Evolutionary conservation across 192 early-diverging fungal genomes (phyloP).

Genomic region (Coemansia sp.): DNA sequence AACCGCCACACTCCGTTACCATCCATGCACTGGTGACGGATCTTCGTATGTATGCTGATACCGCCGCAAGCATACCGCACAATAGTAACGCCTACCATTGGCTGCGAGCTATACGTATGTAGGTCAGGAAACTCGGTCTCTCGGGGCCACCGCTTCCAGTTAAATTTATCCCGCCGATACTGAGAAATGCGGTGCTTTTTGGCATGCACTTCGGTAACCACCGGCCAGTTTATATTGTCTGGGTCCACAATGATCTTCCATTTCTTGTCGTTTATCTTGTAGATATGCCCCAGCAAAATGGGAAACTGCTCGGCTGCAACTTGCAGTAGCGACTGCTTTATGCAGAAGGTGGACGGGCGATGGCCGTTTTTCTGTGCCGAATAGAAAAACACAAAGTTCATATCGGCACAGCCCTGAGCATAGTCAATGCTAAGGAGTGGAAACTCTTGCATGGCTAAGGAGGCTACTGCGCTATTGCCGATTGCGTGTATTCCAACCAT

Average conservation of each 20-base stretch:
- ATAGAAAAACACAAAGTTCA: constrained; percentile 42
- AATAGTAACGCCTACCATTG: constrained; percentile 28
- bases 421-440: constrained; percentile 32
- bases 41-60: constrained; percentile 30
- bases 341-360: neutral
- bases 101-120: constrained; percentile 1
- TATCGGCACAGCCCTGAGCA: constrained; percentile 32
- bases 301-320: constrained; percentile 25
- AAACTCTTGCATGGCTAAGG: constrained; percentile 8
- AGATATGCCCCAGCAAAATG: constrained; percentile 13
- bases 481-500: too few relatives aligned
- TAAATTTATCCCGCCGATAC: constrained; percentile 2
- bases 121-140: constrained; percentile 10
- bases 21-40: constrained; percentile 34
- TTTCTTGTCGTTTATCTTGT: neutral
- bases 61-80: constrained; percentile 38
- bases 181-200: neutral
- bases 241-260: constrained; percentile 26
- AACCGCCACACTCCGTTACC: constrained; percentile 29
- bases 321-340: constrained; percentile 15
- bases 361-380: constrained; percentile 6
- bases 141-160: constrained; percentile 22
- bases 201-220: constrained; percentile 14
- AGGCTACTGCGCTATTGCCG: too few relatives aligned
- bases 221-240: constrained; percentile 29